Evolutionary conservation across 2,329 filamentous ascomycete genomes (phyloP), one percentile per base, ranked within the genome.

Genomic region (Paramyrothecium sp.): DNA sequence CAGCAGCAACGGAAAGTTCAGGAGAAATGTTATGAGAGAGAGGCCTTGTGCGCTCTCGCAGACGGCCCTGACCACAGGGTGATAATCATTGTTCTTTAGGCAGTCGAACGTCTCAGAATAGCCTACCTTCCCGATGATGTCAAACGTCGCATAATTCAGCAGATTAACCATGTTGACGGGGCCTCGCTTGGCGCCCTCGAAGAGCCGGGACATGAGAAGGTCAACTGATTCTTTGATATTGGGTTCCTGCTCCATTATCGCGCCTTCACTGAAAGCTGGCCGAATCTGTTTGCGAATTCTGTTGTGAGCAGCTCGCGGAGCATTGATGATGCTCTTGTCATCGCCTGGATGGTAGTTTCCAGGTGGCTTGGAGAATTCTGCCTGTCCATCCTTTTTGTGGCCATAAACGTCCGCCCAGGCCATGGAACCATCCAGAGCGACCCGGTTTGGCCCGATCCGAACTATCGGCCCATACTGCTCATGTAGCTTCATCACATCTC

Each of bases 81-180:
- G 67, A 51, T 65, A 64, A 21, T 61, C 60, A 34, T 59, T 61
- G 47, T 62, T 66, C 19, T 69, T 60, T 8, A 78, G 61, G 56
- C 70, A 69, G 17, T 66, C 63, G 58, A 78, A 79, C 0, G 74
- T 71, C 49, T 79, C 72, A 16, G 75, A 76, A 60, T 79, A 81
- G 0, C 74, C 71, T 30, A 81, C 67, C 44, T 69, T 62, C 7
- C 68, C 67, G 19, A 77, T 72, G 20, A 79, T 72, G 61, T 78
- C 76, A 58, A 79, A 74, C 0, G 75, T 71, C 2, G 69, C 63
- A 57, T 72, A 75, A 48, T 75, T 72, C 55, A 67, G 65, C 73
- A 73, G 75, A 30, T 71, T 61, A 12, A 65, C 64, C 57, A 75
- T 65, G 44, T 68, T 61, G 50, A 67, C 47, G 1, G 54, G 13